Evolutionary conservation across 495 filamentous ascomycete species (phyloP), one percentile per base, ranked within the genome.

Genomic region (Aspergillus coremiiformis): DNA sequence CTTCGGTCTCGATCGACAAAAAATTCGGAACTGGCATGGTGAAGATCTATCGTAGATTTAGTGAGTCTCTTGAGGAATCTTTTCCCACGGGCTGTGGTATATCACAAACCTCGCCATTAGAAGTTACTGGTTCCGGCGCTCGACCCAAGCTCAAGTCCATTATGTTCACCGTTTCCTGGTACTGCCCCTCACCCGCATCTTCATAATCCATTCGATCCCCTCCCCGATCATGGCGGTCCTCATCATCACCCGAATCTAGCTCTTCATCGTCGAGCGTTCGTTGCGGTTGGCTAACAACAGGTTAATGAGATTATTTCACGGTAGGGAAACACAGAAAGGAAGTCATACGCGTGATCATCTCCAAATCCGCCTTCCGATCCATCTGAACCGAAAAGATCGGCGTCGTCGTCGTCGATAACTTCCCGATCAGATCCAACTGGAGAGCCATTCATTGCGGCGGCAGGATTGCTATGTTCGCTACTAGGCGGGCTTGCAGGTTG

Each of bases 1-100:
- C 77, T 58, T 80, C 77, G 0, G 89, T 83, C 44, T 88, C 81
- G 43, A 94, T 72, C 42, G 81, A 84, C 48, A 96, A 73, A 68
- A 92, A 95, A 10, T 79, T 77, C 5, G 91, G 90, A 1, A 96
- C 72, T 46, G 83, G 82, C 65, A 96, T 73, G 10, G 88, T 78
- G 66, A 90, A 86, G 21, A 94, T 65, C 89, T 95, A 51, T 44
- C 5, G 22, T 35, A 17, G 14, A 19, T 24, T 9, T n/a, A 47
- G 30, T 63, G 21, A 57, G 57, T 44, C 17, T 1, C 26, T 2
- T 15, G 24, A 8, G n/a, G n/a, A n/a, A n/a, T n/a, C 10, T 17
- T 19, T 9, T 15, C 4, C 11, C 17, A 8, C 11, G 12, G 26
- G 21, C 33, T 12, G 9, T 6, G 4, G 8, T 15, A 7, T 33